Percentiles rank a stretch among this genome's conserved stretches.
Evolutionary conservation across 2,329 filamentous ascomycete genomes (phyloP).

Genomic region (Fusarium compactum): DNA sequence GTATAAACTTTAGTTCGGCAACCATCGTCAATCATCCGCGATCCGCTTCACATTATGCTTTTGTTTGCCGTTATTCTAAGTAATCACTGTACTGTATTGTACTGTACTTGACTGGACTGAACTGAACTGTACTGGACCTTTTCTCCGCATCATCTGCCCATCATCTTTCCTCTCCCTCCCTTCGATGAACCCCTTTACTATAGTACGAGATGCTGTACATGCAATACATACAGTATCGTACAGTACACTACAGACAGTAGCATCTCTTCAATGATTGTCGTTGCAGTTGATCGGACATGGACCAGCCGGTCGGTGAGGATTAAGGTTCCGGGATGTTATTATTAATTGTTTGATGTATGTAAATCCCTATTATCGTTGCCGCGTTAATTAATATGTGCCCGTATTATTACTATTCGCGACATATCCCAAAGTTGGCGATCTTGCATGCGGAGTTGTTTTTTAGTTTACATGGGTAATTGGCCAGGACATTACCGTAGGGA

Average conservation of each 20-base stretch:
- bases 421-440: conserved; percentile 10
- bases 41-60: conserved; percentile 19
- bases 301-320: conserved; percentile 39
- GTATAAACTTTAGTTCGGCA: conserved; percentile 17
- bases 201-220: not conserved
- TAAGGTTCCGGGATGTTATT: conserved; percentile 37
- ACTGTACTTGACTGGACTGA: not conserved
- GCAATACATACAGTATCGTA: conserved; percentile 4
- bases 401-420: conserved; percentile 4
- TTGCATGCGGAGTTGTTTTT: conserved; percentile 13
- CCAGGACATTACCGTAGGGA: not conserved
- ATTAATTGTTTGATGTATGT: conserved; percentile 10
- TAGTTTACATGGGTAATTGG: conserved; percentile 6
- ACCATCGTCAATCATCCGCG: conserved; percentile 18
- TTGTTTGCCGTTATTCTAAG: conserved; percentile 2
- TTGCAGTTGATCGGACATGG: conserved; percentile 41
- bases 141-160: conserved; percentile 9
- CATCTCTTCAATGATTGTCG: conserved; percentile 14
- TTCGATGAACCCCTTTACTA: conserved; percentile 16
- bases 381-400: not conserved
- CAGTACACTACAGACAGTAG: not conserved
- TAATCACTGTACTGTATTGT: not conserved
- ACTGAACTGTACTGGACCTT: not conserved
- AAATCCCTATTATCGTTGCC: not conserved
- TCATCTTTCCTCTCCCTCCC: conserved; percentile 14